A percentile compares a stretch with the other conserved stretches of the same genome.
Conservation (phyloP, 345 rosid species). For the Boechera stricta region DNA sequence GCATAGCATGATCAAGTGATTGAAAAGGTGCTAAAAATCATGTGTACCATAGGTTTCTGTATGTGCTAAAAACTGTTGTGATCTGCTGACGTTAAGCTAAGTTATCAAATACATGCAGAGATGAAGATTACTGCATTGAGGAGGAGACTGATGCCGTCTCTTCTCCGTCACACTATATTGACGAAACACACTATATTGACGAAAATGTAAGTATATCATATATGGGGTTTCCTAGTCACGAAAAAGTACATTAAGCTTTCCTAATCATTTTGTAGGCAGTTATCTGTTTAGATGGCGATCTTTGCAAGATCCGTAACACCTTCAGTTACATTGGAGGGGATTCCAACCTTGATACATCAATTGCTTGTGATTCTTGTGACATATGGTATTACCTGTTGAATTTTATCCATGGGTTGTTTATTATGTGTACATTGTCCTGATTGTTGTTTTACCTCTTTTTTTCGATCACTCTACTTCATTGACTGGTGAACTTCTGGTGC, state of each 20-base stretch:
- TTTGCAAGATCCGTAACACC: constrained; percentile 78
- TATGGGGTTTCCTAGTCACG: constrained; percentile 37
- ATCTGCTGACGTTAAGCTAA: constrained; percentile 19
- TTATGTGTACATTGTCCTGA: constrained; percentile 1
- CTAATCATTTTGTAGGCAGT: constrained; percentile 83
- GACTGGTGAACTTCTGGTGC: constrained; percentile 25
- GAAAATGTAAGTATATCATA: constrained; percentile 78
- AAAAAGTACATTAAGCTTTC: constrained; percentile 43
- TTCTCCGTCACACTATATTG: constrained; percentile 92
- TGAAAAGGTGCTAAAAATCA: background rate
- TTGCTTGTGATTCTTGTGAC: constrained; percentile 99
- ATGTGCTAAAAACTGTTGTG: constrained; percentile 13
- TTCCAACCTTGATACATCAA: constrained; percentile 85
- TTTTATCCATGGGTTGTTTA: constrained; percentile 4
- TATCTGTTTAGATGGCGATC: constrained; percentile 96
- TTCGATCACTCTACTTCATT: constrained; percentile 8
- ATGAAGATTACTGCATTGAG: constrained; percentile 81
- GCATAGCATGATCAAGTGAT: constrained; percentile 9
- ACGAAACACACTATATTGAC: constrained; percentile 94
- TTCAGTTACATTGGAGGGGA: constrained; percentile 59
- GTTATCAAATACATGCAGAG: constrained; percentile 65
- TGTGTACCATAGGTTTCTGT: constrained; percentile 14
- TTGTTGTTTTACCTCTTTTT: background rate
- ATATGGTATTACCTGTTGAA: constrained; percentile 59
- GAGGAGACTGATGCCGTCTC: constrained; percentile 72